Evolutionary conservation across 2,329 filamentous ascomycete species (phyloP).

Genomic region (Leptographium procerum): DNA sequence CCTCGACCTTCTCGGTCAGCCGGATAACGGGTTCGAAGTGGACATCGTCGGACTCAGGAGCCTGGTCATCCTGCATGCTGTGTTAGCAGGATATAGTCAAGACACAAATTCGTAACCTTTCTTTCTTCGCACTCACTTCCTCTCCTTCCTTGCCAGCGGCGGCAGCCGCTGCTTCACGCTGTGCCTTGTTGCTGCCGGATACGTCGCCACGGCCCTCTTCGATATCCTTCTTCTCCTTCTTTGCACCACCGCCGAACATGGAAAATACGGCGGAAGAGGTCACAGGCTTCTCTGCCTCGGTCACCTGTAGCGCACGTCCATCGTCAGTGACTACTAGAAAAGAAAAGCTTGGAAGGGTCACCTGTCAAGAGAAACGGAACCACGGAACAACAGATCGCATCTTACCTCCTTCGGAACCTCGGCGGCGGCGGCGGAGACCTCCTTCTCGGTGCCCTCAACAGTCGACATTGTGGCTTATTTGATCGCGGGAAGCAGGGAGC

Average conservation of each 20-base stretch:
- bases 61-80: conserved; percentile 47
- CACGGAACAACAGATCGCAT: neutral
- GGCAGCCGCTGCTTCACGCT: conserved; percentile 51
- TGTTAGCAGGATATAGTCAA: neutral
- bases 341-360: neutral
- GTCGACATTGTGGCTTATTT: conserved; percentile 19
- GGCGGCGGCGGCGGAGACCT: conserved; percentile 17
- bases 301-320: conserved; percentile 6
- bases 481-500: neutral
- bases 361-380: neutral
- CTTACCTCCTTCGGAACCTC: conserved; percentile 4
- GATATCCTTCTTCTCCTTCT: conserved; percentile 90
- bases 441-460: conserved; percentile 22
- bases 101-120: neutral
- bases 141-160: conserved; percentile 41
- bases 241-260: conserved; percentile 96
- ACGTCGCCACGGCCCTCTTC: conserved; percentile 74
- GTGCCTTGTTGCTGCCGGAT: conserved; percentile 78
- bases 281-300: conserved; percentile 26
- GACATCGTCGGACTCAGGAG: conserved; percentile 80
- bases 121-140: conserved; percentile 35
- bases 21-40: conserved; percentile 96
- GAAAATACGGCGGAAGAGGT: conserved; percentile 69
- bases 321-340: neutral
- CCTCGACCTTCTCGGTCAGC: conserved; percentile 92